A percentile compares a stretch with the other conserved stretches of the same genome.
phyloP scores from a whole-genome alignment of 2,329 filamentous ascomycete species.

The Endoconidiophora laricicola region DNA sequence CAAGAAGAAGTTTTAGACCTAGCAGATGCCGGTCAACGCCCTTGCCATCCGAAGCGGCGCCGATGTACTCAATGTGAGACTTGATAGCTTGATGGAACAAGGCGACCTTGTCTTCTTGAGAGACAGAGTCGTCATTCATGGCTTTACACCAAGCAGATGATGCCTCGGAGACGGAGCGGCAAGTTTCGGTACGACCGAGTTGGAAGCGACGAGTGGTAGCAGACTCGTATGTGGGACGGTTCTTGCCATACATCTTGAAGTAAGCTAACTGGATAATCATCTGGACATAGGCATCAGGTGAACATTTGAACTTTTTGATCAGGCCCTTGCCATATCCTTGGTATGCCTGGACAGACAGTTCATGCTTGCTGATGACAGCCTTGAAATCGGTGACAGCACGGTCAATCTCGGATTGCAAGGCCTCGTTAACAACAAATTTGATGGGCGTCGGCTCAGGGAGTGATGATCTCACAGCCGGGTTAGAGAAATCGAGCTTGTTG shows the following conservation, averaged over 20 bases:
- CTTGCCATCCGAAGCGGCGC: slow-evolving; percentile 74
- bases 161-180: slow-evolving; percentile 79
- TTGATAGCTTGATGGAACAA: slow-evolving; percentile 70
- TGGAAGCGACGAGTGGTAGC: slow-evolving; percentile 91
- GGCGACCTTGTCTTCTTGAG: slow-evolving; percentile 48
- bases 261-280: slow-evolving; percentile 98
- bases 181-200: slow-evolving; percentile 90
- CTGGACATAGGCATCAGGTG: slow-evolving; percentile 91
- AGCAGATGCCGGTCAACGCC: slow-evolving; percentile 96
- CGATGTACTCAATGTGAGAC: slow-evolving; percentile 79
- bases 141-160: slow-evolving; percentile 78
- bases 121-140: slow-evolving; percentile 53
- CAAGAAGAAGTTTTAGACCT: slow-evolving; percentile 79
- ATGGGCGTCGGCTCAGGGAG: slow-evolving; percentile 66
- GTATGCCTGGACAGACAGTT: slow-evolving; percentile 87
- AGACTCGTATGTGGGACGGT: slow-evolving; percentile 93
- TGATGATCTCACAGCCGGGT: slow-evolving; percentile 60
- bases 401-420: slow-evolving; percentile 62
- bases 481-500: slow-evolving; percentile 82
- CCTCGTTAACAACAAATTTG: slow-evolving; percentile 59
- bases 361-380: slow-evolving; percentile 67
- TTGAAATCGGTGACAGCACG: slow-evolving; percentile 65
- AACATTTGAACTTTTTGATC: slow-evolving; percentile 99
- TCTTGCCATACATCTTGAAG: slow-evolving; percentile 98
- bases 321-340: slow-evolving; percentile 95